Conservation (phyloP, 2,329 filamentous ascomycete species). For the Sarocladium brachiariae region DNA sequence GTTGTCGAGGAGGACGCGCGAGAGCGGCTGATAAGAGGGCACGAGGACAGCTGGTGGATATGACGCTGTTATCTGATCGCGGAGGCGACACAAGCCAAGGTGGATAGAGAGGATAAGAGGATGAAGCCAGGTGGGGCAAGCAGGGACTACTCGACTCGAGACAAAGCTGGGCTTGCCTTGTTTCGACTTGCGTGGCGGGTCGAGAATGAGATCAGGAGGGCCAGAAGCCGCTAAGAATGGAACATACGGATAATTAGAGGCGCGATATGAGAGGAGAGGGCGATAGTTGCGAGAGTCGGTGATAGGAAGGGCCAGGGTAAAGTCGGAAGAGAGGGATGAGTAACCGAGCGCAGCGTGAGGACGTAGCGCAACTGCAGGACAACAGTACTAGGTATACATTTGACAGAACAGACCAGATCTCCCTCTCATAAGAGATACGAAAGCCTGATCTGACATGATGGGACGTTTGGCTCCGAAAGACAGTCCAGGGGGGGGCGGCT, state of each 20-base stretch:
- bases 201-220: neutral
- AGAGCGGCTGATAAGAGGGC: conserved; percentile 13
- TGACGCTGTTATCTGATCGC: conserved; percentile 10
- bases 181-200: conserved; percentile 2
- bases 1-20: conserved; percentile 16
- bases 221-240: neutral
- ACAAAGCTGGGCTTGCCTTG: neutral
- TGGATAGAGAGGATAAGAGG: conserved; percentile 3
- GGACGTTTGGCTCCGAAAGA: conserved; percentile 5
- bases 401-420: neutral
- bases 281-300: neutral
- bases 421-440: neutral
- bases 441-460: conserved; percentile 3
- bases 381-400: no score
- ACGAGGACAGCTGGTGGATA: conserved; percentile 6
- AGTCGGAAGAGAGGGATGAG: neutral
- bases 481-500: neutral
- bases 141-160: conserved; percentile 8
- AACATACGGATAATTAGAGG: neutral
- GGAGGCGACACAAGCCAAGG: conserved; percentile 4
- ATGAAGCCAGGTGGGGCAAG: conserved; percentile 4
- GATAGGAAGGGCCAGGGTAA: neutral
- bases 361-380: neutral
- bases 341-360: neutral
- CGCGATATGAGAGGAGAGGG: neutral